A percentile compares a stretch with the other conserved stretches of the same genome.
Evolutionary conservation across 306 rosid species (phyloP).

Genomic region (Chamaecrista fasciculata): DNA sequence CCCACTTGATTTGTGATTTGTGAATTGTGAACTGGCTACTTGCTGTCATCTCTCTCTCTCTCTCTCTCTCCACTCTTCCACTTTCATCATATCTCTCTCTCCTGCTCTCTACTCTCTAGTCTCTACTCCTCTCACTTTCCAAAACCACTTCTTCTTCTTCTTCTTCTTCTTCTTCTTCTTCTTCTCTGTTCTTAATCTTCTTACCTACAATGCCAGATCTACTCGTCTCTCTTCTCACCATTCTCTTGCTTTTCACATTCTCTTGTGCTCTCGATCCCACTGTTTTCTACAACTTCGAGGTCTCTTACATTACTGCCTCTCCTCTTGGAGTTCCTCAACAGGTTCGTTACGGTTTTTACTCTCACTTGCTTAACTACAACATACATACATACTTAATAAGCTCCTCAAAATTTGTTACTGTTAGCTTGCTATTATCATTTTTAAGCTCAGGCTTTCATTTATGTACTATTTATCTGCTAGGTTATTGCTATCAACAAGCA

Average conservation of each 20-base stretch:
- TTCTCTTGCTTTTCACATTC: constrained; percentile 45
- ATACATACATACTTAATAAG: constrained; percentile 14
- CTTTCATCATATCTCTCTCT: no score
- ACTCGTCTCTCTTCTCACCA: constrained; percentile 38
- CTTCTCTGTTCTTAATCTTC: constrained; percentile 29
- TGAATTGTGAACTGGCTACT: constrained; percentile 43
- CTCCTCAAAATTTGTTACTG: constrained; percentile 1
- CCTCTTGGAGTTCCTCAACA: constrained; percentile 93
- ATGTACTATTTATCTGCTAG: constrained; percentile 49
- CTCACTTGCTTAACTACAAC: constrained; percentile 2
- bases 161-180: constrained; percentile 3
- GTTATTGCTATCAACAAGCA: constrained; percentile 80
- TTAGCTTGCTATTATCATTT: not conserved
- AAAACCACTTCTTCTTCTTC: constrained; percentile 22
- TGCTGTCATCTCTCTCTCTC: constrained; percentile 27
- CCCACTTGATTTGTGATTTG: no score
- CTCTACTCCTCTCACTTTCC: no score
- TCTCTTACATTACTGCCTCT: constrained; percentile 84
- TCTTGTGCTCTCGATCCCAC: constrained; percentile 65
- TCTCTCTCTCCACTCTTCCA: not conserved
- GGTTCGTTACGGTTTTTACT: constrained; percentile 46
- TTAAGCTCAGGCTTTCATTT: constrained; percentile 16
- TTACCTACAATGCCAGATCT: constrained; percentile 53
- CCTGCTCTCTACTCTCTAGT: constrained; percentile 25
- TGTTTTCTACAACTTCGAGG: constrained; percentile 47